Evolutionary conservation across 2,329 filamentous ascomycete genomes (phyloP).

Genomic region (Diaporthe citri): DNA sequence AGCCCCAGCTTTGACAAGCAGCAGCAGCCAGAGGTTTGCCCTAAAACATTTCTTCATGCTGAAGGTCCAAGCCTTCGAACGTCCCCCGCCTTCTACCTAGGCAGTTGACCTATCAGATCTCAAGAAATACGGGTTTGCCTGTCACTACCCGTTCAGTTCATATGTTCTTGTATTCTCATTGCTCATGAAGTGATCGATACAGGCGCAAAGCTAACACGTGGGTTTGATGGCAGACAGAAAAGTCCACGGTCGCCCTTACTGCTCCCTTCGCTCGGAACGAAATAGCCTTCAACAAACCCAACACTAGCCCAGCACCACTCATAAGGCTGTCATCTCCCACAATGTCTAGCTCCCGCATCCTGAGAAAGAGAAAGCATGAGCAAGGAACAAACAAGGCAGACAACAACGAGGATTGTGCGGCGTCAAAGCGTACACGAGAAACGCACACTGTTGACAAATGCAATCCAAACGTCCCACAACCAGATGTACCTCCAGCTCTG

Average conservation of each 20-base stretch:
- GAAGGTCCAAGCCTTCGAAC: too few species aligned
- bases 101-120: background rate
- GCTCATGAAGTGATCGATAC: background rate
- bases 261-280: background rate
- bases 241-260: background rate
- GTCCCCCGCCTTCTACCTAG: background rate
- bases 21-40: background rate
- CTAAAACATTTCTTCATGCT: background rate
- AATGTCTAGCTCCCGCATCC: background rate
- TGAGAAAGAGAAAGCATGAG: background rate
- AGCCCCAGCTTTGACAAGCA: background rate
- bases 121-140: background rate
- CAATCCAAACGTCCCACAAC: background rate
- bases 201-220: background rate
- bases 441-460: background rate
- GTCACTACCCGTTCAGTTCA: background rate
- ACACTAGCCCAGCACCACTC: background rate
- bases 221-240: background rate
- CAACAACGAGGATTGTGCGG: background rate
- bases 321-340: background rate
- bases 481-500: background rate
- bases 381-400: background rate
- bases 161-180: background rate
- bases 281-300: background rate
- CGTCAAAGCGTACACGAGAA: background rate